Evolutionary conservation across 768 basidiomycete genomes (phyloP), one percentile per base, ranked within the genome.

Genomic region (Cystobasidium tubakii): DNA sequence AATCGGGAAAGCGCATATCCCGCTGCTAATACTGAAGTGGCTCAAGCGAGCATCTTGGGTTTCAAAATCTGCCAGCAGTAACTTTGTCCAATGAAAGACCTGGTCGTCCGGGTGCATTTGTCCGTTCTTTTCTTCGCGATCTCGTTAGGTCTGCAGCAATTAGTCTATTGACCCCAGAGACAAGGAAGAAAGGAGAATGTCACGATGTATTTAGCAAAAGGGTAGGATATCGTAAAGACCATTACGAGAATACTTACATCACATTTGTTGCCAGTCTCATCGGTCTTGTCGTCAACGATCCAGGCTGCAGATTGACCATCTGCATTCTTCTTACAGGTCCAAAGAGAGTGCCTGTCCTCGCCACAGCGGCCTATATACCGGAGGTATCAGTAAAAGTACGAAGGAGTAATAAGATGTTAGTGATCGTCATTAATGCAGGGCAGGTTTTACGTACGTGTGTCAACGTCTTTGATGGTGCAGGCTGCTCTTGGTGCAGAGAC

Each of bases 41-140:
- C 3, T 50, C 21, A 17, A n/a, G 46, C 46, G 46, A 50, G 46
- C 46, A 50, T 50, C 3, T n/a, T n/a, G 21, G 7, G 46, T 19
- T 50, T 50, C 15, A 50, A n/a, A n/a, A 50, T 50, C n/a, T 50
- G 46, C 46, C 46, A 50, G 46, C 46, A 50, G 21, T 50, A 50
- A 9, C 4, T 50, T 50, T 19, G 46, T 50, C 46, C 46, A 50
- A 9, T 17, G 46, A 50, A 50, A 3, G 46, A 50, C 7, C 3
- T n/a, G 46, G 9, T 6, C 21, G 4, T 9, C 4, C 46, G 46
- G 3, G 46, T 50, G 21, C 46, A 50, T n/a, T 50, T 15, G 4
- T 50, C n/a, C 9, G n/a, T 50, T 50, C 46, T 50, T 3, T 9
- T 50, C 12, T 50, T n/a, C 3, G 21, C 21, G 46, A 50, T 50